Evolutionary conservation across 2,329 filamentous ascomycete species (phyloP).

Genomic region (Fusarium dlaminii): DNA sequence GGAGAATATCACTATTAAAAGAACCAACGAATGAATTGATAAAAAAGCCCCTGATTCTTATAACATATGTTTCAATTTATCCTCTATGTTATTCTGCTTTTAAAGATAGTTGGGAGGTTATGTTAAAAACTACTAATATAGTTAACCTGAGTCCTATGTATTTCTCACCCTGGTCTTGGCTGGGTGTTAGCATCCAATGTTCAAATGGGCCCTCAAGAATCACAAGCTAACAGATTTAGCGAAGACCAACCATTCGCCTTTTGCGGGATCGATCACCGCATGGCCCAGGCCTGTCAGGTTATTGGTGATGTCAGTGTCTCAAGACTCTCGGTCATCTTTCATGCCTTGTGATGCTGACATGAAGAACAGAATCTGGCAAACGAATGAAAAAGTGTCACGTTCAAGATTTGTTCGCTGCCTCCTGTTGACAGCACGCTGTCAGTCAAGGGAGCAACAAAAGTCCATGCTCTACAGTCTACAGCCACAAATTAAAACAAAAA

Average conservation of each 20-base stretch:
- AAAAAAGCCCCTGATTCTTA: neutral
- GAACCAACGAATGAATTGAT: neutral
- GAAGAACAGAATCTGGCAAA: neutral
- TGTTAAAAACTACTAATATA: neutral
- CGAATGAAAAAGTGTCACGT: neutral
- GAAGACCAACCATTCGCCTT: conserved; percentile 18
- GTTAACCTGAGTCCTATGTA: neutral
- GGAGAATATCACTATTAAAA: neutral
- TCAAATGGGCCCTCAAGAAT: conserved; percentile 3
- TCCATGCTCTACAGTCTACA: conserved; percentile 2
- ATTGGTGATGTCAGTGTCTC: conserved; percentile 42
- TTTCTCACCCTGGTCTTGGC: neutral
- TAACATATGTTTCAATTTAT: neutral
- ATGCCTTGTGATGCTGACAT: conserved; percentile 21
- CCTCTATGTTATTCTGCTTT: neutral
- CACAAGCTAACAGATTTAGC: conserved; percentile 14
- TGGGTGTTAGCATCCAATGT: neutral
- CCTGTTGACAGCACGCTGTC: neutral
- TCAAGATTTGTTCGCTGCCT: neutral
- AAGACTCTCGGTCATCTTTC: conserved; percentile 17
- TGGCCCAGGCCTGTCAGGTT: conserved; percentile 35
- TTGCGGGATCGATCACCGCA: conserved; percentile 34
- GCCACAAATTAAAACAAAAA: conserved; percentile 23
- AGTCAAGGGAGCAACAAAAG: conserved; percentile 8
- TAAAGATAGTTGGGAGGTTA: neutral